These are phyloP conservation scores for Phycomyces nitens DNA, from an alignment of 192 early-diverging fungal species.

Conservation along the genomic window DNA sequence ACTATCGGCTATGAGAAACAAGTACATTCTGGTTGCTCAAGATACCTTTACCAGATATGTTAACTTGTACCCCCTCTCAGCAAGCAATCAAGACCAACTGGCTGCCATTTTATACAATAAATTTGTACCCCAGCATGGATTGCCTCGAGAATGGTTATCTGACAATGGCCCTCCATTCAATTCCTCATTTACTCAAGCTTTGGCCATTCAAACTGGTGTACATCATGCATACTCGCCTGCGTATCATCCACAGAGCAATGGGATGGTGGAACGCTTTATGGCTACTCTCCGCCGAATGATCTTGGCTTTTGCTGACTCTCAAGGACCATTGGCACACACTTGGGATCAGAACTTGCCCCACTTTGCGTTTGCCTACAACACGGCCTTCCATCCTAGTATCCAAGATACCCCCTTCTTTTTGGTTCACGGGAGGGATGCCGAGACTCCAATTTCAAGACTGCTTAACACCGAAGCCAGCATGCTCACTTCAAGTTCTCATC, in stretches of 20 bases:
- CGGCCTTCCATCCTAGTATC: too few relatives aligned
- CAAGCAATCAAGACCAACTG: slow-evolving; percentile 2
- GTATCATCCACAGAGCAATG: slow-evolving; percentile 25
- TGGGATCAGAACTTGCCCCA: too few relatives aligned
- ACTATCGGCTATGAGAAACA: not conserved
- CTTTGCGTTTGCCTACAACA: too few relatives aligned
- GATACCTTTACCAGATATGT: slow-evolving; percentile 26
- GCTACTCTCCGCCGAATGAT: slow-evolving; percentile 14
- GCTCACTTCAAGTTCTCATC: too few relatives aligned
- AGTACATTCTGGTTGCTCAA: slow-evolving; percentile 15
- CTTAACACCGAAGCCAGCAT: too few relatives aligned
- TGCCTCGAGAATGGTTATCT: not conserved
- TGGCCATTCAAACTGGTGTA: not conserved
- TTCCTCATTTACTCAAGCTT: not conserved
- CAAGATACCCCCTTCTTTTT: too few relatives aligned
- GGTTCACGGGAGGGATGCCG: too few relatives aligned
- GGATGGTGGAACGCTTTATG: slow-evolving; percentile 23
- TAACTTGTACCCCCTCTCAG: slow-evolving; percentile 2
- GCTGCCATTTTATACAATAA: not conserved
- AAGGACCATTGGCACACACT: too few relatives aligned
- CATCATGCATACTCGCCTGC: slow-evolving; percentile 3
- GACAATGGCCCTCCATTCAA: slow-evolving; percentile 20
- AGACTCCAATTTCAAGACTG: too few relatives aligned
- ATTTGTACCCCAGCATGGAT: not conserved
- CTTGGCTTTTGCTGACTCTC: not conserved